These are phyloP conservation scores for Galeopsis tetrahit DNA, from an alignment of 257 asterid species.

Conservation along the genomic window DNA sequence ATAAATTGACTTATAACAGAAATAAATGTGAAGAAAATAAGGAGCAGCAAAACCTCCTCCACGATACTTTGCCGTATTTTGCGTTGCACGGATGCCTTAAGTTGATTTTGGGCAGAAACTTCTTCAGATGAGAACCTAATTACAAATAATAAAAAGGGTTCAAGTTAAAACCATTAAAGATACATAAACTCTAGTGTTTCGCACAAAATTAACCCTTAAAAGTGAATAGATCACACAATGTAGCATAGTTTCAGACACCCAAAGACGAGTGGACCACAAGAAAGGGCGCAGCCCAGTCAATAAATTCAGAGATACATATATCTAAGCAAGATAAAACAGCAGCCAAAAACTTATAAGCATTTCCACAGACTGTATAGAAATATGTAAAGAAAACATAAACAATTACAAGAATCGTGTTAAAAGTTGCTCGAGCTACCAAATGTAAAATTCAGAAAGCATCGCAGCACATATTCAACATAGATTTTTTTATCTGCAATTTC, in stretches of 20 bases:
- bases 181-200: background rate
- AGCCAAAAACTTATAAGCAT: background rate
- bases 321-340: background rate
- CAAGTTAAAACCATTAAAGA: conserved; percentile 20
- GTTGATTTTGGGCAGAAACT: conserved; percentile 99
- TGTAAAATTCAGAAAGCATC: background rate
- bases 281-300: background rate
- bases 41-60: conserved; percentile 70
- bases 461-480: background rate
- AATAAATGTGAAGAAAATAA: conserved; percentile 27
- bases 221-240: too few species aligned
- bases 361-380: background rate
- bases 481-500: background rate
- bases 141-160: conserved; percentile 12
- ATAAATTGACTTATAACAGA: background rate
- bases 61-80: conserved; percentile 92
- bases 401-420: too few species aligned
- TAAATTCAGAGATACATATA: conserved; percentile 5
- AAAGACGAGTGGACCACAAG: background rate
- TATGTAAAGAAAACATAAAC: background rate
- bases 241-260: background rate
- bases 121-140: conserved; percentile 92
- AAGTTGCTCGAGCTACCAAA: background rate
- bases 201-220: conserved; percentile 15
- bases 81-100: conserved; percentile 97